phyloP scores from a whole-genome alignment of 345 rosid genomes.

The Melaleuca quinquenervia region DNA sequence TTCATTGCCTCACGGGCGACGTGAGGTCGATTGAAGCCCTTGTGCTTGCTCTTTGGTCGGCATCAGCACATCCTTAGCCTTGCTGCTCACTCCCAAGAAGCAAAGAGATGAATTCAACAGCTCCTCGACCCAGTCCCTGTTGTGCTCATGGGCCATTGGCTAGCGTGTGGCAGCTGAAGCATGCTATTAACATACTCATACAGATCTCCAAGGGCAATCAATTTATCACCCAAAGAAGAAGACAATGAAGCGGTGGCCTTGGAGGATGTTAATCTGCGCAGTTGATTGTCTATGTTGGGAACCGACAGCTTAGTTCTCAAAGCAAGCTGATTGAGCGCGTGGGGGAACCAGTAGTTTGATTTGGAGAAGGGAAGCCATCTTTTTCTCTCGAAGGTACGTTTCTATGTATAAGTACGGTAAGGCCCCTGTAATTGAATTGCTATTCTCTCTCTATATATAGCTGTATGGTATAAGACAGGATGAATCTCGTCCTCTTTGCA shows the following conservation, averaged over 20 bases:
- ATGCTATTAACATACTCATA: slow-evolving; percentile 13
- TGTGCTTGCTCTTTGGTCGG: slow-evolving; percentile 11
- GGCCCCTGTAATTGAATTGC: neutral
- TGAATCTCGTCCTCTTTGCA: neutral
- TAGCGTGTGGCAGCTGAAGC: slow-evolving; percentile 15
- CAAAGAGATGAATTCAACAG: slow-evolving; percentile 23
- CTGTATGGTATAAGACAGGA: neutral
- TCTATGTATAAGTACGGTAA: neutral
- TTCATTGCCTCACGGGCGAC: slow-evolving; percentile 1
- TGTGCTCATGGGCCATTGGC: slow-evolving; percentile 9
- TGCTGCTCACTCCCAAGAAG: slow-evolving; percentile 21
- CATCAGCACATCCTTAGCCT: slow-evolving; percentile 17
- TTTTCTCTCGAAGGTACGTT: neutral
- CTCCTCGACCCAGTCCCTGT: slow-evolving; percentile 8
- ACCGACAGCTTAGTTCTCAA: slow-evolving; percentile 12
- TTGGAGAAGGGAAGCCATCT: neutral
- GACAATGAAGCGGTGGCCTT: neutral
- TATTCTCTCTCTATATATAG: neutral
- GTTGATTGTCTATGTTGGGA: slow-evolving; percentile 9
- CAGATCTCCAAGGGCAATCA: slow-evolving; percentile 22
- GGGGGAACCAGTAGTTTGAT: neutral
- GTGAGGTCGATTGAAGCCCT: slow-evolving; percentile 15
- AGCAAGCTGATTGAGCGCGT: slow-evolving; percentile 16
- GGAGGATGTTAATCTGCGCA: neutral
- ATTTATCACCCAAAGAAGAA: slow-evolving; percentile 2